A percentile compares a stretch with the other conserved stretches of the same genome.
These are phyloP conservation scores for Effrenium voratum DNA, from an alignment of 73 alveolate species.

Conservation along the genomic window DNA sequence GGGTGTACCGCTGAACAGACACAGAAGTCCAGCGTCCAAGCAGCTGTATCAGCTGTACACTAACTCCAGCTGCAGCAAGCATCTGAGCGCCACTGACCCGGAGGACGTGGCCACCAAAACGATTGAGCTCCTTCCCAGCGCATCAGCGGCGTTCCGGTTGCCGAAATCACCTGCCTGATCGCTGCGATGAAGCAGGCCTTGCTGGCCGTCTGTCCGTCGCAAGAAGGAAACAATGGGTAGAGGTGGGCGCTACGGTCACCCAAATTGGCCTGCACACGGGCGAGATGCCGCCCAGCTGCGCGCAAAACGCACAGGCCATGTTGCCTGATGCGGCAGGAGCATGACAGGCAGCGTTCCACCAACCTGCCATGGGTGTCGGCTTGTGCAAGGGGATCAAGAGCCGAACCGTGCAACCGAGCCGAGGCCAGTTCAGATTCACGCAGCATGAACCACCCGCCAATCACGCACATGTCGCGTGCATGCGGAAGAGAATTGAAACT, in stretches of 20 bases:
- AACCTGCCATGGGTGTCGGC: neutral
- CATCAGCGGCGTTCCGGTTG: neutral
- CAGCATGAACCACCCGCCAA: neutral
- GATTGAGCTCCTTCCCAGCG: neutral
- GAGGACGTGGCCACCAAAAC: neutral
- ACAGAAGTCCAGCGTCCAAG: neutral
- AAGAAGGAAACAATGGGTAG: neutral
- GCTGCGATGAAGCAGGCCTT: neutral
- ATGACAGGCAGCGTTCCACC: neutral
- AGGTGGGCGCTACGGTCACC: neutral
- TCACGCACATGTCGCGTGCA: neutral
- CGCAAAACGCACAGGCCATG: neutral
- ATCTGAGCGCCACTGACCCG: constrained; percentile 14
- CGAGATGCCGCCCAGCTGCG: neutral
- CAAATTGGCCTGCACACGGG: neutral
- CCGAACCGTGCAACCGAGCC: too few species aligned
- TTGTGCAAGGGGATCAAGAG: neutral
- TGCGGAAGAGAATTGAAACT: neutral
- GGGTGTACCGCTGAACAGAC: neutral
- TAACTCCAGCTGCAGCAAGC: neutral
- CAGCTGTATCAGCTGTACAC: neutral
- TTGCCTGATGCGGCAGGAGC: neutral
- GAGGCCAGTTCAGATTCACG: neutral
- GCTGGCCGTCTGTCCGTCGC: neutral
- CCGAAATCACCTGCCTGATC: neutral